These are phyloP conservation scores for Mesembryanthemum crystallinum DNA, from an alignment of 148 eudicot species.

Conservation along the genomic window DNA sequence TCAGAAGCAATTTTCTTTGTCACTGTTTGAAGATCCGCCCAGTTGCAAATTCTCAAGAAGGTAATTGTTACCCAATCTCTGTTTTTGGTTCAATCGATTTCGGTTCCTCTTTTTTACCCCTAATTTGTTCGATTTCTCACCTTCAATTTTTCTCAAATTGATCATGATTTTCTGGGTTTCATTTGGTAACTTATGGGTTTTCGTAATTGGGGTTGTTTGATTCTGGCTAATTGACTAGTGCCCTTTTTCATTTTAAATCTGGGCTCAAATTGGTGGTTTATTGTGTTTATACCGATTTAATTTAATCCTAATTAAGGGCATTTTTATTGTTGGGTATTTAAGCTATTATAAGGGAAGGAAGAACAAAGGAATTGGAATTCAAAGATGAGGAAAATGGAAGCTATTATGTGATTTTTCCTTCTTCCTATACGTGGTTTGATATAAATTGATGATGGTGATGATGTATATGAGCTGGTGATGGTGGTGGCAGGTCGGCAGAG, in stretches of 20 bases:
- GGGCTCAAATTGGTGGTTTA: too few species aligned
- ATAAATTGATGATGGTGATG: slow-evolving; percentile 16
- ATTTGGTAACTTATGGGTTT: not conserved
- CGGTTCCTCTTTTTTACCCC: not conserved
- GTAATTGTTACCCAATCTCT: not conserved
- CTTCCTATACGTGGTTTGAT: slow-evolving; percentile 22
- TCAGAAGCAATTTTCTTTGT: slow-evolving; percentile 71
- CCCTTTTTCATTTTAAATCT: too few species aligned
- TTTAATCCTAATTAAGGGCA: too few species aligned
- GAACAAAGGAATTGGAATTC: slow-evolving; percentile 43
- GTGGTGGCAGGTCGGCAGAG: too few species aligned
- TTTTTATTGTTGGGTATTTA: slow-evolving; percentile 27
- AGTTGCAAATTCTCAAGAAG: slow-evolving; percentile 47
- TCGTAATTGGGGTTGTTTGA: not conserved
- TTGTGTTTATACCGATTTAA: not conserved
- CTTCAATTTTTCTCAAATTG: too few species aligned
- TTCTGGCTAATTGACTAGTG: not conserved
- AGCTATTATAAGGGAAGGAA: slow-evolving; percentile 35
- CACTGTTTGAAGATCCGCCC: slow-evolving; percentile 83
- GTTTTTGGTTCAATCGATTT: not conserved
- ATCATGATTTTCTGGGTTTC: slow-evolving; percentile 4
- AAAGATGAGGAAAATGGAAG: slow-evolving; percentile 32
- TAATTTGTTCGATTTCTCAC: not conserved
- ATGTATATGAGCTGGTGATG: not conserved
- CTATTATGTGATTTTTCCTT: not conserved